Conservation (phyloP, 1,139 yeast genomes). For the Arxiozyma telluris region DNA sequence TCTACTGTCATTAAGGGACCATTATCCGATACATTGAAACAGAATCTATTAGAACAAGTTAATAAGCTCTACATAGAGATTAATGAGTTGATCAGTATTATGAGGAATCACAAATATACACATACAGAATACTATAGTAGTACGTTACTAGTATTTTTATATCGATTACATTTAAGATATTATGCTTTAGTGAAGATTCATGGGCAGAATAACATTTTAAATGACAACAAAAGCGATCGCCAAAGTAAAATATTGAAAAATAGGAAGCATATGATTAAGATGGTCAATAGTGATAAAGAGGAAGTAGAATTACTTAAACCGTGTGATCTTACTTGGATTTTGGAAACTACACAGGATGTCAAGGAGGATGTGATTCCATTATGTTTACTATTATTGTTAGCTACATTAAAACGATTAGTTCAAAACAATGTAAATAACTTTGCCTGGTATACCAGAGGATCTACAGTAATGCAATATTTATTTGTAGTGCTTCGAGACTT, state of each 20-base stretch:
- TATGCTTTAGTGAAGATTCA: slow-evolving; percentile 13
- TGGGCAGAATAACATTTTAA: slow-evolving; percentile 8
- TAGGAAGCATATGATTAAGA: slow-evolving; percentile 3
- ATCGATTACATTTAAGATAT: slow-evolving; percentile 21
- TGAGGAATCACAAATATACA: slow-evolving; percentile 6
- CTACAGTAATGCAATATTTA: slow-evolving; percentile 27
- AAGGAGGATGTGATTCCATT: slow-evolving; percentile 16
- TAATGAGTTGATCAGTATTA: slow-evolving; percentile 6
- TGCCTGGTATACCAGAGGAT: slow-evolving; percentile 24
- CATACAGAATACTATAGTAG: slow-evolving; percentile 16
- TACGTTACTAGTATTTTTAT: slow-evolving; percentile 20
- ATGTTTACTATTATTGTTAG: slow-evolving; percentile 17
- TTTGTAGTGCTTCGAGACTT: slow-evolving; percentile 21
- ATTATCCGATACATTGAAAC: neutral
- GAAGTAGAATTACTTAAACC: slow-evolving; percentile 4
- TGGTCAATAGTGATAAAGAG: slow-evolving; percentile 3
- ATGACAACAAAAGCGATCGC: neutral
- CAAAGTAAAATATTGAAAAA: slow-evolving; percentile 3
- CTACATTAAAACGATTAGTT: slow-evolving; percentile 20
- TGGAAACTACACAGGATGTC: slow-evolving; percentile 12
- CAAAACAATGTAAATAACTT: slow-evolving; percentile 14
- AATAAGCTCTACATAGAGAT: slow-evolving; percentile 7
- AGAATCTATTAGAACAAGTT: slow-evolving; percentile 3
- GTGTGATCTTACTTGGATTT: slow-evolving; percentile 12
- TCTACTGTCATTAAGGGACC: slow-evolving; percentile 7